Base-by-base conservation (phyloP, 2,329 filamentous ascomycete species). In the Sporothrix curviconia region DNA sequence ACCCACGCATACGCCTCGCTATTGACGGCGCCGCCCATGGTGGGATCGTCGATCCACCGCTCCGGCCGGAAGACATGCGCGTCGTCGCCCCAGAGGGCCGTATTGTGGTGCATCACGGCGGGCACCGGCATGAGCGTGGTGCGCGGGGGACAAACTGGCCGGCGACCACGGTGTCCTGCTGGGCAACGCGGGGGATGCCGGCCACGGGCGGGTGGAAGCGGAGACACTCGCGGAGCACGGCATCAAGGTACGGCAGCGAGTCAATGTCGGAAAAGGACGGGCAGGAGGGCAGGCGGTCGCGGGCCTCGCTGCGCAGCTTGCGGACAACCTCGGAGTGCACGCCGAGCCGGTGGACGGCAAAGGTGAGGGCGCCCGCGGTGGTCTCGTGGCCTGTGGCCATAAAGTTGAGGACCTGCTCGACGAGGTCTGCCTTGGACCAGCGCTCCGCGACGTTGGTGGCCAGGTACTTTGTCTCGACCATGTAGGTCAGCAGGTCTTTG, bases 371-470 rank as follows among this genome's bases (percentile, higher is more conserved):
- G 6, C 62, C 65, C 0, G 71, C 68, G 1, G 69, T 67, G 8
- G 66, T 72, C 49, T 74, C 72, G 53, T 73, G 71, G 2, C 71
- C 63, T 4, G 63, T 63, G 14, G 61, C 60, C 17, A 66, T 56
- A 14, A 67, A 66, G 51, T 64, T 64, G 11, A 66, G 51, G 2
- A 28, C 51, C 63, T 67, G 54, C 54, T 46, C 64, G 58, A 62
- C 51, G 57, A 64, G 50, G 15, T 60, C 58, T 3, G 19, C 44
- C 39, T 37, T 36, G 5, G 55, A 37, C 55, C 58, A 58, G 37
- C 22, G 51, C 12, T 46, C 51, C 9, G 34, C 30, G 1, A 30
- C 19, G 17, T 43, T n/a, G 28, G 15, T 3, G 7, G 57, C 28
- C 8, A n/a, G 5, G 44, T 58, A 58, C 15, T 49, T 40, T 2